Evolutionary conservation across 768 basidiomycete genomes (phyloP), one percentile per base, ranked within the genome.

Genomic region (Boletus insuetus): DNA sequence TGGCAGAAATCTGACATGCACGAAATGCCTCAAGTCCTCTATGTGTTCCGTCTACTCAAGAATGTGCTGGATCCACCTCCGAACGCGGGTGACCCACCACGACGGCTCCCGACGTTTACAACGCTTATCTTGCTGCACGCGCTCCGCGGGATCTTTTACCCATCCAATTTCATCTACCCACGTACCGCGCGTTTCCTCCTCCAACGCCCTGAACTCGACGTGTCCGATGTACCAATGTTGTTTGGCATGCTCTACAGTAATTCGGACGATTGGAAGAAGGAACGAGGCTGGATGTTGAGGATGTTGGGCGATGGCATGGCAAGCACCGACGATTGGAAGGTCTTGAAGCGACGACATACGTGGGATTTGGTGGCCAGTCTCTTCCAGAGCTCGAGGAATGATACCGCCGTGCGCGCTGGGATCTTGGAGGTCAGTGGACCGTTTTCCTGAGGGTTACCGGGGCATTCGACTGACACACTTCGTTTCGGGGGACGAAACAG

Each of bases 361-460:
- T 96, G 92, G 89, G 91, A 93, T 58, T 74, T 96, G 29, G 71
- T 96, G 3, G 87, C 92, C 2, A 91, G 89, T 55, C 67, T 94
- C 47, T 94, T 86, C 71, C 87, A 91, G 59, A 83, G 84, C 55
- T 82, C 82, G 0, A 68, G 74, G 42, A 70, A 73, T 4, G 89
- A 93, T 53, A 55, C 64, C 0, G 49, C 73, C 1, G 63, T 90
- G 57, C 77, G 87, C 16, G 73, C 74, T 42, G 77, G 80, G 3
- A 82, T 92, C 35, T 69, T 93, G 6, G 89, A 90, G 78, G 90
- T 87, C 57, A 31, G 78, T 73, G 10, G 13, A 22, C 20, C 19
- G 22, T 17, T 29, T 13, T 3, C 26, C 1, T 5, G 5, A 22
- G n/a, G 22, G 5, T 10, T 6, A 20, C 54, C 3, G 16, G 35